Evolutionary conservation across 768 basidiomycete genomes (phyloP).

Genomic region (Mycena galericulata): DNA sequence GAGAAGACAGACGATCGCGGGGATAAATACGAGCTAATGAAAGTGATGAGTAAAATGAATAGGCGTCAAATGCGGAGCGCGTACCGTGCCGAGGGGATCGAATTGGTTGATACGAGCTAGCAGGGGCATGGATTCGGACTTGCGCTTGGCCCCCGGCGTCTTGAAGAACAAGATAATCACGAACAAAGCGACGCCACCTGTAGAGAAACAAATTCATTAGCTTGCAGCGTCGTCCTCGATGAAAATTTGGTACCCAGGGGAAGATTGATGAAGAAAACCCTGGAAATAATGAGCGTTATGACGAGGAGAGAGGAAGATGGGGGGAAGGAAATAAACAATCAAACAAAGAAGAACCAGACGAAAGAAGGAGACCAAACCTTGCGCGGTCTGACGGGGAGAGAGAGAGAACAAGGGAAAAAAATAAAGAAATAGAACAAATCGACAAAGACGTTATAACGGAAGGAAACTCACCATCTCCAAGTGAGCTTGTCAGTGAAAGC

Average conservation of each 20-base stretch:
- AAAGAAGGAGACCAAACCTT: no score
- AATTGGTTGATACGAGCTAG: background rate
- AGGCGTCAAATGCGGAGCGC: no score
- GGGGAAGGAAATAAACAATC: no score
- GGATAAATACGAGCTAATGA: slow-evolving; percentile 2
- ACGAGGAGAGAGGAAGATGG: no score
- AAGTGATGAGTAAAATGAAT: no score
- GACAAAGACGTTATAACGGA: slow-evolving; percentile 24
- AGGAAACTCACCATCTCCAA: slow-evolving; percentile 54
- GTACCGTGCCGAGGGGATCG: no score
- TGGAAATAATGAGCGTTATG: background rate
- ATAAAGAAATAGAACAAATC: no score
- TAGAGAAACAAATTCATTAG: no score
- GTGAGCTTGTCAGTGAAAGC: slow-evolving; percentile 8
- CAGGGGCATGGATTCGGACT: background rate
- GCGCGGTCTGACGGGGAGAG: no score
- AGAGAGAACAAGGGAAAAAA: no score
- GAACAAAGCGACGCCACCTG: background rate
- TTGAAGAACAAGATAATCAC: background rate
- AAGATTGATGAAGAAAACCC: background rate
- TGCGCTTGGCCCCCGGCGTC: background rate
- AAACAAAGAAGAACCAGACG: no score
- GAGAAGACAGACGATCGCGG: slow-evolving; percentile 28
- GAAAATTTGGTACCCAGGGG: background rate
- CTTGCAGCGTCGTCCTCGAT: no score